Percentiles rank a stretch among this genome's conserved stretches.
phyloP scores from a whole-genome alignment of 108 stramenopile genomes.

The Nitzschia sp. region DNA sequence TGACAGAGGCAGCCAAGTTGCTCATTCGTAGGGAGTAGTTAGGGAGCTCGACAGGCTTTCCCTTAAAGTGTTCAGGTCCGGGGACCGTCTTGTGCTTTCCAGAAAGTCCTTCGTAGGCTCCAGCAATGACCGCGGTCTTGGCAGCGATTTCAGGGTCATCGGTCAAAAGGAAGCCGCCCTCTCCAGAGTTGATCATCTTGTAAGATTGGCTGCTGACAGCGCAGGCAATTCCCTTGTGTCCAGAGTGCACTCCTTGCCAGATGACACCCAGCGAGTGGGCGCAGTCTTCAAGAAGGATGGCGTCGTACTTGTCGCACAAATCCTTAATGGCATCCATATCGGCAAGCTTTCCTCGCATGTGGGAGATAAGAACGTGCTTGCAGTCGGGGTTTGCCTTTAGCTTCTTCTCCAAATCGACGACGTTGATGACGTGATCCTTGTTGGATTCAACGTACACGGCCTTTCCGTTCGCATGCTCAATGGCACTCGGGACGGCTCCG shows the following conservation, averaged over 20 bases:
- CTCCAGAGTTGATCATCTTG: conserved; percentile 93
- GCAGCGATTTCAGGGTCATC: conserved; percentile 79
- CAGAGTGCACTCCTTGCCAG: conserved; percentile 80
- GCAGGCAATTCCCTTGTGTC: conserved; percentile 77
- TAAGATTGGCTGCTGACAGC: conserved; percentile 79
- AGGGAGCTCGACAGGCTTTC: conserved; percentile 57
- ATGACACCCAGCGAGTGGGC: conserved; percentile 87
- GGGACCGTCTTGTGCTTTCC: conserved; percentile 80
- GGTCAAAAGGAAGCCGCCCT: conserved; percentile 87
- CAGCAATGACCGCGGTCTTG: conserved; percentile 76
- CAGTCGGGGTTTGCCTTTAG: conserved; percentile 69
- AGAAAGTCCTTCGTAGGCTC: conserved; percentile 81
- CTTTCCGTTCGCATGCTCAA: conserved; percentile 86
- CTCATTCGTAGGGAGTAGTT: conserved; percentile 88
- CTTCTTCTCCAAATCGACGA: conserved; percentile 82
- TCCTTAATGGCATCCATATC: conserved; percentile 82
- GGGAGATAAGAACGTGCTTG: conserved; percentile 83
- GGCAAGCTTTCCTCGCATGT: conserved; percentile 92
- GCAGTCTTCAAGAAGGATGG: conserved; percentile 81
- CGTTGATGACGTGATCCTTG: conserved; percentile 78
- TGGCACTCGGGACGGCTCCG: conserved; percentile 80
- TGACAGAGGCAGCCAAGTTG: conserved; percentile 73
- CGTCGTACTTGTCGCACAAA: conserved; percentile 68
- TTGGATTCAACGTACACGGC: conserved; percentile 85
- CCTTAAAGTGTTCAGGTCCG: conserved; percentile 54